Percentiles rank a stretch among this genome's conserved stretches.
phyloP scores from a whole-genome alignment of 2,329 filamentous ascomycete species.

The Aspergillus brasiliensis region DNA sequence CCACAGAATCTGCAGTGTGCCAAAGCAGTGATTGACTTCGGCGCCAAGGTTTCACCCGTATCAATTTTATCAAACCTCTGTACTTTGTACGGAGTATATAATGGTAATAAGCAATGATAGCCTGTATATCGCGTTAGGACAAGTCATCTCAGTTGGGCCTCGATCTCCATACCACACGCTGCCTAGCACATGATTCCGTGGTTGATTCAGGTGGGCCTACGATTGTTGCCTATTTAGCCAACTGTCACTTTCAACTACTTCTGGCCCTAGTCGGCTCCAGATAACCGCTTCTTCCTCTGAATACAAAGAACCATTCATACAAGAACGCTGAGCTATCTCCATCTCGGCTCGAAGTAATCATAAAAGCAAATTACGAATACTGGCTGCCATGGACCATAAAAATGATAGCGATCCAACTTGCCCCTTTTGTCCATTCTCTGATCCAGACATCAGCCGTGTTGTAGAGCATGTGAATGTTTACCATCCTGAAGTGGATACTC shows the following conservation, averaged over 20 bases:
- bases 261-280: not conserved
- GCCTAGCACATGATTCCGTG: not conserved
- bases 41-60: too few relatives aligned
- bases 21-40: too few relatives aligned
- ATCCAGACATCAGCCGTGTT: constrained; percentile 43
- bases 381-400: constrained; percentile 22
- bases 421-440: constrained; percentile 50
- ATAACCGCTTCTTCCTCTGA: not conserved
- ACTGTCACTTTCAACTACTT: not conserved
- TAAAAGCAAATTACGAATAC: not conserved
- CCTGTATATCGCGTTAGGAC: too few relatives aligned
- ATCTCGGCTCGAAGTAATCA: not conserved
- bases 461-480: constrained; percentile 48
- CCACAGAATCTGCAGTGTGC: too few relatives aligned
- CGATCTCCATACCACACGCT: not conserved
- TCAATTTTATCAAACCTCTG: too few relatives aligned
- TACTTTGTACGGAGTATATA: too few relatives aligned
- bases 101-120: too few relatives aligned
- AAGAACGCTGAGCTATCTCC: not conserved
- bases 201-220: not conserved
- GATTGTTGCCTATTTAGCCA: not conserved
- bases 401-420: constrained; percentile 31
- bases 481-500: constrained; percentile 44
- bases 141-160: not conserved
- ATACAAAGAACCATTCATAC: not conserved